phyloP scores from a whole-genome alignment of 768 basidiomycete genomes.

The Pholiota microspora region DNA sequence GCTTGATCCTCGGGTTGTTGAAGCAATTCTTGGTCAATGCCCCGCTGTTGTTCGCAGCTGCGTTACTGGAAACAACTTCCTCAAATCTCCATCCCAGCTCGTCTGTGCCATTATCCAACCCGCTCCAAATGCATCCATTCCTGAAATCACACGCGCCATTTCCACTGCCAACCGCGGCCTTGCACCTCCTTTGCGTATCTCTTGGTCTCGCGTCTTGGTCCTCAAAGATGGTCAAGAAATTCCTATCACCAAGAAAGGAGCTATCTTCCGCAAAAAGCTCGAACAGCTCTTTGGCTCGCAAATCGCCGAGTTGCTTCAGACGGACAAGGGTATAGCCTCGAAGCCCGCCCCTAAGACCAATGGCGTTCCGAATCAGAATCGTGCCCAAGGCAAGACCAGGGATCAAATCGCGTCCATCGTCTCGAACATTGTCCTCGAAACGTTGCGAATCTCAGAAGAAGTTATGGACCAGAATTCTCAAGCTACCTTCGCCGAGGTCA shows the following conservation, averaged over 20 bases:
- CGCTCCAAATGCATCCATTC: slow-evolving; percentile 11
- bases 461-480: slow-evolving; percentile 24
- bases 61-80: slow-evolving; percentile 34
- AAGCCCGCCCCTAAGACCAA: slow-evolving; percentile 7
- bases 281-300: slow-evolving; percentile 27
- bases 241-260: slow-evolving; percentile 30
- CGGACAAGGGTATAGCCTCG: slow-evolving; percentile 13
- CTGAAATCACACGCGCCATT: slow-evolving; percentile 27
- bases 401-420: slow-evolving; percentile 22
- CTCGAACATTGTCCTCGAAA: slow-evolving; percentile 22
- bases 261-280: slow-evolving; percentile 32
- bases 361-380: no score
- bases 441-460: slow-evolving; percentile 22
- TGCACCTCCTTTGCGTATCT: slow-evolving; percentile 31
- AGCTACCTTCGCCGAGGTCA: slow-evolving; percentile 32
- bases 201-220: slow-evolving; percentile 30
- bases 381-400: slow-evolving; percentile 15
- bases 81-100: slow-evolving; percentile 25
- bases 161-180: slow-evolving; percentile 28
- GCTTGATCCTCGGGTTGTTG: slow-evolving; percentile 31
- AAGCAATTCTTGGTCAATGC: slow-evolving; percentile 24
- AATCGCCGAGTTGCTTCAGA: slow-evolving; percentile 16
- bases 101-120: slow-evolving; percentile 32
- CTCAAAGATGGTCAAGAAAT: slow-evolving; percentile 24
- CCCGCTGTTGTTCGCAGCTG: slow-evolving; percentile 25